Percentiles rank a stretch among this genome's conserved stretches.
These are phyloP conservation scores for Claviceps quebecensis DNA, from an alignment of 2,329 filamentous ascomycete species.

Conservation along the genomic window DNA sequence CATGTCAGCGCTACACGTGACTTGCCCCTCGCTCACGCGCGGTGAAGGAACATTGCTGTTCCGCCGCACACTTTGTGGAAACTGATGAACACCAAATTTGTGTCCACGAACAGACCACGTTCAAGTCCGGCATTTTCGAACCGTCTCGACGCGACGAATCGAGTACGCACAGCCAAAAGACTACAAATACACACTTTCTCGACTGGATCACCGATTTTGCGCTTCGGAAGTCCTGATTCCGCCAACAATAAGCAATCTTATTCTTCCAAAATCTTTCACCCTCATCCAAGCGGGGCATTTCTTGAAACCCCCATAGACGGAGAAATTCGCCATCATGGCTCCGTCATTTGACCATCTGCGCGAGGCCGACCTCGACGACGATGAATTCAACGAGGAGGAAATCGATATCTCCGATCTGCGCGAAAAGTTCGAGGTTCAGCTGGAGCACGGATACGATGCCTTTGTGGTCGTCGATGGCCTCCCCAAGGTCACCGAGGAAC, in stretches of 20 bases:
- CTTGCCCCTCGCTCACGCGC: constrained; percentile 23
- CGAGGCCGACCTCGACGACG: constrained; percentile 75
- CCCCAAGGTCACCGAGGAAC: constrained; percentile 75
- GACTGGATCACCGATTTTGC: neutral
- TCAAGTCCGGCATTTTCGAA: neutral
- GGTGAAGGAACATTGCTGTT: constrained; percentile 25
- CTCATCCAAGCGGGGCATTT: constrained; percentile 22
- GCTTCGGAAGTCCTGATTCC: neutral
- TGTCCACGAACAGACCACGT: constrained; percentile 9
- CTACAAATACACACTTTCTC: neutral
- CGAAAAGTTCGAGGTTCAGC: constrained; percentile 88
- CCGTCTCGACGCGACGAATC: neutral
- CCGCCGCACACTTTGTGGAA: constrained; percentile 27
- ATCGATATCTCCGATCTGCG: constrained; percentile 89
- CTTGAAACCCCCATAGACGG: constrained; percentile 18
- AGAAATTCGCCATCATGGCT: constrained; percentile 57
- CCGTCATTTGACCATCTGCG: constrained; percentile 77
- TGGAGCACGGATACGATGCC: constrained; percentile 90
- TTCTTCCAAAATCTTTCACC: constrained; percentile 5
- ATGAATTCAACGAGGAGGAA: constrained; percentile 81
- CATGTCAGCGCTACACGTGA: constrained; percentile 20
- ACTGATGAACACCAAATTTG: constrained; percentile 26
- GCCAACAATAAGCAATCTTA: neutral
- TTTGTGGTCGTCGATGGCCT: constrained; percentile 95
- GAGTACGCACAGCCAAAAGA: neutral